A percentile compares a stretch with the other conserved stretches of the same genome.
Evolutionary conservation across 495 filamentous ascomycete genomes (phyloP).

Genomic region (Aspergillus coremiiformis): DNA sequence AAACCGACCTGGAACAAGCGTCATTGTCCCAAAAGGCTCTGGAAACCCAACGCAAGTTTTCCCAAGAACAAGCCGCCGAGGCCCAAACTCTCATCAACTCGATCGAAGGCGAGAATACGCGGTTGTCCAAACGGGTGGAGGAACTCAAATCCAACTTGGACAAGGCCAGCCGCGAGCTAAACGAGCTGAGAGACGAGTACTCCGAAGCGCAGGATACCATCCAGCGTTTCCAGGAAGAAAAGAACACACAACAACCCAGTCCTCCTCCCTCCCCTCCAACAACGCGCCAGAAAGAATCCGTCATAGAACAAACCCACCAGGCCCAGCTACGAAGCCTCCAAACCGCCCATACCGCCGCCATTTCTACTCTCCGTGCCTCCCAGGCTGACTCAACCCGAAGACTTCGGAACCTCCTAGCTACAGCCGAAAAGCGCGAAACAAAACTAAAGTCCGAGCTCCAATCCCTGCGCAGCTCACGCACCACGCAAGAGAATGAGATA

Average conservation of each 20-base stretch:
- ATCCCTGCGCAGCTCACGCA: conserved; percentile 18
- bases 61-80: conserved; percentile 36
- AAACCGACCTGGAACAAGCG: conserved; percentile 24
- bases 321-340: conserved; percentile 34
- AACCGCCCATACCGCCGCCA: conserved; percentile 30
- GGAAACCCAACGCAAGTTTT: conserved; percentile 28
- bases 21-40: conserved; percentile 22
- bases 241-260: conserved; percentile 33
- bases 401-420: conserved; percentile 32
- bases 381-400: conserved; percentile 39
- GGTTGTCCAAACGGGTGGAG: conserved; percentile 26
- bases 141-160: conserved; percentile 31
- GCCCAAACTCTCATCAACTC: conserved; percentile 36
- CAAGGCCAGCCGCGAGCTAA: conserved; percentile 29
- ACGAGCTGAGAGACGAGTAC: conserved; percentile 30
- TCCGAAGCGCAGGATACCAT: conserved; percentile 55
- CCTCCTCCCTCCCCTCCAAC: conserved; percentile 23
- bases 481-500: conserved; percentile 20
- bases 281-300: conserved; percentile 11
- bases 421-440: conserved; percentile 39
- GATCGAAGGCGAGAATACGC: conserved; percentile 42
- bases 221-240: conserved; percentile 84
- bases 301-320: conserved; percentile 30
- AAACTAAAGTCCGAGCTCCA: conserved; percentile 33
- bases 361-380: conserved; percentile 34